A percentile compares a stretch with the other conserved stretches of the same genome.
Evolutionary conservation across 23 red algal species (phyloP).

Genomic region (Cyanidiococcus yangmingshanensis): DNA sequence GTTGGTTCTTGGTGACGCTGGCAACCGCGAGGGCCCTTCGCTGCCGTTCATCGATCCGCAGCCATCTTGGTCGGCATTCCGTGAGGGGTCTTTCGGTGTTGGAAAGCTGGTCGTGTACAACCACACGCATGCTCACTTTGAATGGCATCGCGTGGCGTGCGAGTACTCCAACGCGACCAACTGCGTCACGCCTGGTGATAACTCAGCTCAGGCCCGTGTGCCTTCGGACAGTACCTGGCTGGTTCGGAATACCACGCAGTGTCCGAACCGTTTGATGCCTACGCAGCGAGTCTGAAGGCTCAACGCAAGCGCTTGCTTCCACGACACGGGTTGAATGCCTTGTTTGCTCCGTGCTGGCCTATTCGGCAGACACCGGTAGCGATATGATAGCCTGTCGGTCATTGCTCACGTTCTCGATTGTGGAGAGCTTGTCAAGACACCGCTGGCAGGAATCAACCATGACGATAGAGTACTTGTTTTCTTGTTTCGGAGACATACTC

Average conservation of each 20-base stretch:
- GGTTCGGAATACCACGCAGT: conserved; percentile 4
- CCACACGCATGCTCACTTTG: not conserved
- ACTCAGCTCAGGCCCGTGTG: not conserved
- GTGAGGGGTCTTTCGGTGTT: conserved; percentile 17
- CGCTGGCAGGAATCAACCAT: too few relatives aligned
- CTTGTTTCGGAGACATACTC: too few relatives aligned
- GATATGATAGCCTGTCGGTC: too few relatives aligned
- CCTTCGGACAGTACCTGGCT: conserved; percentile 3
- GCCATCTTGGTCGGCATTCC: conserved; percentile 15
- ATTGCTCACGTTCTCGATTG: too few relatives aligned
- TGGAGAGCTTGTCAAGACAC: too few relatives aligned
- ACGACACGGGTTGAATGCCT: too few relatives aligned
- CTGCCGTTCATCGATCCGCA: conserved; percentile 17
- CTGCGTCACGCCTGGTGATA: conserved; percentile 2
- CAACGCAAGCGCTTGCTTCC: too few relatives aligned
- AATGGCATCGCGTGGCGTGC: conserved; percentile 14
- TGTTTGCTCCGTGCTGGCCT: too few relatives aligned
- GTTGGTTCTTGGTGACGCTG: conserved; percentile 2
- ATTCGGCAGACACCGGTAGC: too few relatives aligned
- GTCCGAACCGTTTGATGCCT: conserved; percentile 12
- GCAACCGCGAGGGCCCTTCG: conserved; percentile 17
- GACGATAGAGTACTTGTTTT: too few relatives aligned
- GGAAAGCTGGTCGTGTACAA: conserved; percentile 4
- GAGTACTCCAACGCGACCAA: conserved; percentile 6
- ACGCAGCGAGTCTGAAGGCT: not conserved